Percentiles rank a stretch among this genome's conserved stretches.
phyloP scores from a whole-genome alignment of 179 eudicot genomes.

The Sideroxylon spinosum region DNA sequence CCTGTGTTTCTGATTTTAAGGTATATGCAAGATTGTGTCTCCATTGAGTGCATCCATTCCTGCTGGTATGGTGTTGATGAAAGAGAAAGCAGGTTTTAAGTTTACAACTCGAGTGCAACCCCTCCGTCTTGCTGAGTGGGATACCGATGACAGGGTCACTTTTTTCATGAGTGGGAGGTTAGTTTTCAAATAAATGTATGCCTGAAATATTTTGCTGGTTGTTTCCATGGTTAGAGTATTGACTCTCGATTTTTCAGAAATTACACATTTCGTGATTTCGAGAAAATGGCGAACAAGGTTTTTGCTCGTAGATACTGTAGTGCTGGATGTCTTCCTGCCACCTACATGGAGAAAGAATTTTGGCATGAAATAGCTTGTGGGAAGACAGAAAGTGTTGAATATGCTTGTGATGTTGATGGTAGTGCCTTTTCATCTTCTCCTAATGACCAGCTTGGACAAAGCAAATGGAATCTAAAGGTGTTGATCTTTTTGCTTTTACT shows the following conservation, averaged over 20 bases:
- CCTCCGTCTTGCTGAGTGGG: constrained; percentile 97
- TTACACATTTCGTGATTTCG: constrained; percentile 85
- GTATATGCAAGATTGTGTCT: constrained; percentile 90
- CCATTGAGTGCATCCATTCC: constrained; percentile 86
- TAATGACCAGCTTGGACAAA: constrained; percentile 78
- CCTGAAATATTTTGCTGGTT: not conserved
- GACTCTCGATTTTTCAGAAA: constrained; percentile 48
- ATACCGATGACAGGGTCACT: constrained; percentile 83
- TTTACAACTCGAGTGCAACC: constrained; percentile 96
- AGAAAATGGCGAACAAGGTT: constrained; percentile 96
- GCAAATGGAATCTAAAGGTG: constrained; percentile 99
- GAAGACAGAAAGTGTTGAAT: constrained; percentile 86
- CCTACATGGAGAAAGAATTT: constrained; percentile 91
- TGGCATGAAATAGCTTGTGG: constrained; percentile 95
- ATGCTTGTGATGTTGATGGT: constrained; percentile 99
- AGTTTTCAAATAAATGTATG: constrained; percentile 15
- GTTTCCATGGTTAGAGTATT: constrained; percentile 19
- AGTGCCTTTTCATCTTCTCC: constrained; percentile 97
- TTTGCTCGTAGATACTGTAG: constrained; percentile 83
- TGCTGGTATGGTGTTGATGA: constrained; percentile 88
- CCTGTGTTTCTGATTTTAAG: constrained; percentile 30
- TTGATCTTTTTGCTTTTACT: constrained; percentile 17
- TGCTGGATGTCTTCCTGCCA: constrained; percentile 78
- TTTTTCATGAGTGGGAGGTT: constrained; percentile 97
- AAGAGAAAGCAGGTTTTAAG: constrained; percentile 83